Conservation (phyloP, 129 eudicot genomes). For the Smallanthus sonchifolius region DNA sequence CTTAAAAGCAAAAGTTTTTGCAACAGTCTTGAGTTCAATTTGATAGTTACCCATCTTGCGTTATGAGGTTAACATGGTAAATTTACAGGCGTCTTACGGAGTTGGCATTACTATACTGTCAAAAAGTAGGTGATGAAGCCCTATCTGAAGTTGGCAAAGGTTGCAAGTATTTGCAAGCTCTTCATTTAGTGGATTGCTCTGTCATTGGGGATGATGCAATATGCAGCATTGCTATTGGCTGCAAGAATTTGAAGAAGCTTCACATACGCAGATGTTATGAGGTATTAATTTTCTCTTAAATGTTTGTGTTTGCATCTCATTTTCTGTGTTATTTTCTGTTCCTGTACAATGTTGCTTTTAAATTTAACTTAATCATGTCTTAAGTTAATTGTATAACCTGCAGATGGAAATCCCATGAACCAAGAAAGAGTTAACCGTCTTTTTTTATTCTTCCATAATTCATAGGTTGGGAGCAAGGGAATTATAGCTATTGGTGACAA, state of each 20-base stretch:
- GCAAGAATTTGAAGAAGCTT: conserved; percentile 59
- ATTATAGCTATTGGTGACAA: conserved; percentile 78
- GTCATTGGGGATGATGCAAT: conserved; percentile 81
- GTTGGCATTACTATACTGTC: conserved; percentile 79
- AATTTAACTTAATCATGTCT: background rate
- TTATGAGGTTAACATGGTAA: background rate
- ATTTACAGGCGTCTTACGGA: conserved; percentile 75
- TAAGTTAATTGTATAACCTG: background rate
- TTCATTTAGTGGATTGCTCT: conserved; percentile 85
- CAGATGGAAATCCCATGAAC: background rate
- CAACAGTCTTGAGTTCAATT: background rate
- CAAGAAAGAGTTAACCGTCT: background rate
- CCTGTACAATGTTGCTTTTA: too few relatives aligned
- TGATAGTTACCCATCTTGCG: background rate
- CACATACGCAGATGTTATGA: conserved; percentile 88
- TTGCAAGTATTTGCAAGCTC: conserved; percentile 79
- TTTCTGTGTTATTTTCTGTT: background rate
- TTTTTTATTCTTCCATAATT: background rate
- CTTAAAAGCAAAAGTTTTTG: background rate
- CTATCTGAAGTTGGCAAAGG: conserved; percentile 83
- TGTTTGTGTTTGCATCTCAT: background rate
- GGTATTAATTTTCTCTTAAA: conserved; percentile 24
- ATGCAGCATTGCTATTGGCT: conserved; percentile 70
- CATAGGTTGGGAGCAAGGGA: conserved; percentile 77
- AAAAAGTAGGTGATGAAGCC: conserved; percentile 61